Evolutionary conservation across 441 rosid species (phyloP).

Genomic region (Populus hybrid): DNA sequence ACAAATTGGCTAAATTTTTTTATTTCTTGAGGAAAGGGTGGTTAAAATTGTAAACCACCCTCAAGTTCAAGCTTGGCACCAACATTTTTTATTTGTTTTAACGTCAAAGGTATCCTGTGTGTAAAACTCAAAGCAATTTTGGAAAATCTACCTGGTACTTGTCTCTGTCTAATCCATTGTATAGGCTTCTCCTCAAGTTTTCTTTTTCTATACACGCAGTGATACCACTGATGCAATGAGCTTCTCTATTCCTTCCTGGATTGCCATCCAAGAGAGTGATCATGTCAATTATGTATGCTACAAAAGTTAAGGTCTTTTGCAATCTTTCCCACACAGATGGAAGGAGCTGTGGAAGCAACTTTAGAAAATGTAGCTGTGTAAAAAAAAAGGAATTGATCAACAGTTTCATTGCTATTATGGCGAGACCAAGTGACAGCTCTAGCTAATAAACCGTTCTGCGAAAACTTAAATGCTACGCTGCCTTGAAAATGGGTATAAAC

Average conservation of each 20-base stretch:
- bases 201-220: not conserved
- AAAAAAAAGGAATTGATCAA: too few relatives aligned
- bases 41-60: slow-evolving; percentile 6
- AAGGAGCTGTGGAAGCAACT: not conserved
- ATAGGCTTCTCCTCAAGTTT: not conserved
- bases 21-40: slow-evolving; percentile 10
- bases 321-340: not conserved
- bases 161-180: not conserved
- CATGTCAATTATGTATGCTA: not conserved
- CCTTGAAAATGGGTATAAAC: too few relatives aligned
- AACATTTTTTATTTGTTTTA: not conserved
- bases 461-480: too few relatives aligned
- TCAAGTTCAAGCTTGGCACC: not conserved
- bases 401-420: not conserved
- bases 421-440: not conserved
- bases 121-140: slow-evolving; percentile 12
- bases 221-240: not conserved
- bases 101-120: not conserved
- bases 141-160: not conserved
- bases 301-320: not conserved
- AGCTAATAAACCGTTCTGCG: too few relatives aligned
- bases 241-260: not conserved
- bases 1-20: not conserved
- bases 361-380: not conserved
- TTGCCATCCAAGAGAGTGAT: not conserved